phyloP scores from a whole-genome alignment of 1,284 basidiomycete genomes.

The Melampsora allii-populina region DNA sequence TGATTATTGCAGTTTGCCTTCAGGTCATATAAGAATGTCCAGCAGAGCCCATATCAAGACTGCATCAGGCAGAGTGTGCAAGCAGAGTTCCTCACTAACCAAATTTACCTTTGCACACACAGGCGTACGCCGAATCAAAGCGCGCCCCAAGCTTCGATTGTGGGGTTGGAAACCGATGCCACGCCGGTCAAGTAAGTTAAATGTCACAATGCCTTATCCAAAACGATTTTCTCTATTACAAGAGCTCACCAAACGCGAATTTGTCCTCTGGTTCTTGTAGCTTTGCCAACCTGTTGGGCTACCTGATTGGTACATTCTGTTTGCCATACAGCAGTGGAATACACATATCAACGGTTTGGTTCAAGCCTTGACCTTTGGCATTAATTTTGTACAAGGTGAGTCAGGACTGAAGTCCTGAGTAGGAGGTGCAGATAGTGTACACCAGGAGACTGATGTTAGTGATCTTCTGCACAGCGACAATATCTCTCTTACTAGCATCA shows the following conservation, averaged over 20 bases:
- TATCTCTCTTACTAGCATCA: constrained; percentile 14
- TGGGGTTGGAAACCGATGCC: constrained; percentile 29
- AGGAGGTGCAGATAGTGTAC: not conserved
- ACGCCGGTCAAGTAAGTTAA: constrained; percentile 9
- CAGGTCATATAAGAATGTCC: too few relatives aligned
- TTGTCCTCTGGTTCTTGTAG: not conserved
- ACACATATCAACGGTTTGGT: constrained; percentile 27
- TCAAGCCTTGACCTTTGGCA: constrained; percentile 8
- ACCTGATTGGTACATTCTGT: constrained; percentile 39
- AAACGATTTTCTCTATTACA: not conserved
- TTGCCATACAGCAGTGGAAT: constrained; percentile 42
- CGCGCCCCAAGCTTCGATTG: constrained; percentile 22
- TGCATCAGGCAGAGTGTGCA: too few relatives aligned
- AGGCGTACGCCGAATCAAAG: constrained; percentile 31
- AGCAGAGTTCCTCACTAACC: too few relatives aligned
- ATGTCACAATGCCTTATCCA: not conserved
- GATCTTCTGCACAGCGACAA: not conserved
- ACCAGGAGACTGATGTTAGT: not conserved
- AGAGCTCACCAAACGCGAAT: not conserved
- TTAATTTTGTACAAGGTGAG: constrained; percentile 41
- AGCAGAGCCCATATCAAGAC: too few relatives aligned
- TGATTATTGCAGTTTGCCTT: too few relatives aligned
- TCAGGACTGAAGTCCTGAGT: not conserved
- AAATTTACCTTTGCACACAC: not conserved
- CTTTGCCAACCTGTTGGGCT: constrained; percentile 20